Base-by-base conservation (phyloP, 2,329 filamentous ascomycete species). In the Helotiales sp. region DNA sequence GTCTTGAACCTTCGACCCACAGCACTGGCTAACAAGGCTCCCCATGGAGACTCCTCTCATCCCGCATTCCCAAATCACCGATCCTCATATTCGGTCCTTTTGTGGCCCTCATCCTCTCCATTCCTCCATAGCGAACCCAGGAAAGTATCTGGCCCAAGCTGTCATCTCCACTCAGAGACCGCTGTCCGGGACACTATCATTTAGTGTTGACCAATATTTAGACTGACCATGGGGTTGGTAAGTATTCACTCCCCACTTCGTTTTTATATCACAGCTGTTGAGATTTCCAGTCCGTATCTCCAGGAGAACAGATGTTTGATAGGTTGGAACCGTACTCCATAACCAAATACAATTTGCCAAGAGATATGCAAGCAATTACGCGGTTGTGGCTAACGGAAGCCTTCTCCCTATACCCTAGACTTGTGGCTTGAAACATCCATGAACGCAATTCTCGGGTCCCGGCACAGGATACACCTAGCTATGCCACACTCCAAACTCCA, bases 61-160 rank as follows among this genome's bases (percentile, higher is more conserved):
- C 15, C 48, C n/a, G 48, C 31, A 38, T 13, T 24, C 25, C 25
- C 49, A 52, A 5, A 31, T 24, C 15, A 30, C 33, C 5, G 4
- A 17, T 38, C 49, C 29, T 24, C 12, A 38, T 38, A 52, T 40
- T 52, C 49, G 49, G 49, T 12, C 49, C 49, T 36, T 52, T 19
- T 52, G 49, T 13, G 49, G 49, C 33, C 10, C 31, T 17, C n/a
- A 22, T 50, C 29, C 29, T 19, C 47, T 13, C 44, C 44, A n/a
- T 48, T 48, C 25, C 3, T 30, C 5, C 19, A 19, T 25, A 25
- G 15, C 15, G 30, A 33, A n/a, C 47, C 47, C 19, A 44, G n/a
- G n/a, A n/a, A n/a, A n/a, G n/a, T n/a, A n/a, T n/a, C n/a, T n/a
- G n/a, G n/a, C 40, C 15, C 40, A 19, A 44, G 22, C 3, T 24